These are phyloP conservation scores for Ballota nigra DNA, from an alignment of 257 asterid genomes.

Conservation along the genomic window DNA sequence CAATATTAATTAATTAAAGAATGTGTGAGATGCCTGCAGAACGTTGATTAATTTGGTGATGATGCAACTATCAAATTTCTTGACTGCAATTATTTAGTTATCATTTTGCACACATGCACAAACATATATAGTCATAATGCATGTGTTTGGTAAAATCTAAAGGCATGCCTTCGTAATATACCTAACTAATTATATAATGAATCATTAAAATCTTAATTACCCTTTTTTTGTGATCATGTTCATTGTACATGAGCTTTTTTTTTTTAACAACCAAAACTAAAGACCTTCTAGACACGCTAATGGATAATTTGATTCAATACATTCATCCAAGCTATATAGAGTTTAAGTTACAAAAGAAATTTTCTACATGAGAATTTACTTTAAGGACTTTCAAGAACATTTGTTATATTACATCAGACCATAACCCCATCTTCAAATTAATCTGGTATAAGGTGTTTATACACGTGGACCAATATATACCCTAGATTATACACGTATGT, in stretches of 20 bases:
- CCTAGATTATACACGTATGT: constrained; percentile 8
- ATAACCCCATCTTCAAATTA: neutral
- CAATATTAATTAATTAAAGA: no score
- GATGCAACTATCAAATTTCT: neutral
- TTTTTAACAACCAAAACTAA: no score
- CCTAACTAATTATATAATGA: constrained; percentile 6
- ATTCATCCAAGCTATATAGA: no score
- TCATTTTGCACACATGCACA: neutral
- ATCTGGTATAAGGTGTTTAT: neutral
- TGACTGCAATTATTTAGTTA: neutral
- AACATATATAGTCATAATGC: neutral
- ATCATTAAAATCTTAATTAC: neutral
- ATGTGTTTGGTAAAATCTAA: neutral
- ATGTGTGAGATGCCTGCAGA: no score
- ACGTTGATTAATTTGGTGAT: no score
- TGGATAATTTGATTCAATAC: no score
- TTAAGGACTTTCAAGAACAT: neutral
- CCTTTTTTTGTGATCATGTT: neutral
- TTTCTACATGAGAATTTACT: no score
- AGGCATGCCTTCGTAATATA: neutral
- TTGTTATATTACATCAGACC: neutral
- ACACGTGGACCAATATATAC: constrained; percentile 14
- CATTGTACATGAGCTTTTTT: neutral
- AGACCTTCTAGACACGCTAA: no score
- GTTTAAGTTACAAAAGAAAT: no score